Percentiles rank a stretch among this genome's conserved stretches.
phyloP scores from a whole-genome alignment of 192 early-diverging fungal species.

The Rhizophagus sp. region DNA sequence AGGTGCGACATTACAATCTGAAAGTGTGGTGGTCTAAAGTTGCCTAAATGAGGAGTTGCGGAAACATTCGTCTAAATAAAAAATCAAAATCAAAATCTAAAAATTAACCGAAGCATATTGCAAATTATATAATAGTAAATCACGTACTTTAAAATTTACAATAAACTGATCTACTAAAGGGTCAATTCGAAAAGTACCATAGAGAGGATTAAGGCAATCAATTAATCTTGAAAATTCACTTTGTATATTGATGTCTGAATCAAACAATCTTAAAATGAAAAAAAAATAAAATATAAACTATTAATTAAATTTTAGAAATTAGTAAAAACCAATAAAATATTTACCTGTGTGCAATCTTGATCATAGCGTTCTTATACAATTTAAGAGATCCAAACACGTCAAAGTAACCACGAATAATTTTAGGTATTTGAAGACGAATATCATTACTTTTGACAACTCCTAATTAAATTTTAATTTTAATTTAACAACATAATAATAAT shows the following conservation, averaged over 20 bases:
- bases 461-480: constrained; percentile 8
- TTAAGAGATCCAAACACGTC: constrained; percentile 34
- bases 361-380: not conserved
- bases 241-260: constrained; percentile 38
- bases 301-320: not conserved
- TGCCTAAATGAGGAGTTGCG: constrained; percentile 54
- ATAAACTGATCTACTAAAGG: not conserved
- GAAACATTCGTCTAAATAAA: constrained; percentile 29
- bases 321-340: constrained; percentile 4
- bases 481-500: not conserved
- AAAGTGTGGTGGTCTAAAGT: constrained; percentile 69
- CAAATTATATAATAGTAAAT: not conserved
- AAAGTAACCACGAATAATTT: constrained; percentile 30
- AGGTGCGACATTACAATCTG: constrained; percentile 55
- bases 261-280: constrained; percentile 26
- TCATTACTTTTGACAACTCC: constrained; percentile 25
- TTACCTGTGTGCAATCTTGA: constrained; percentile 18
- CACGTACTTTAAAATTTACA: constrained; percentile 1
- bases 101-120: not conserved
- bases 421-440: constrained; percentile 20
- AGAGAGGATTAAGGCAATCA: constrained; percentile 18
- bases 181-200: not conserved
- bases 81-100: not conserved
- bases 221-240: constrained; percentile 29
- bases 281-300: not conserved